Evolutionary conservation across 805 yeast genomes (phyloP).

Genomic region (Wickerhamomyces rabaulensis): DNA sequence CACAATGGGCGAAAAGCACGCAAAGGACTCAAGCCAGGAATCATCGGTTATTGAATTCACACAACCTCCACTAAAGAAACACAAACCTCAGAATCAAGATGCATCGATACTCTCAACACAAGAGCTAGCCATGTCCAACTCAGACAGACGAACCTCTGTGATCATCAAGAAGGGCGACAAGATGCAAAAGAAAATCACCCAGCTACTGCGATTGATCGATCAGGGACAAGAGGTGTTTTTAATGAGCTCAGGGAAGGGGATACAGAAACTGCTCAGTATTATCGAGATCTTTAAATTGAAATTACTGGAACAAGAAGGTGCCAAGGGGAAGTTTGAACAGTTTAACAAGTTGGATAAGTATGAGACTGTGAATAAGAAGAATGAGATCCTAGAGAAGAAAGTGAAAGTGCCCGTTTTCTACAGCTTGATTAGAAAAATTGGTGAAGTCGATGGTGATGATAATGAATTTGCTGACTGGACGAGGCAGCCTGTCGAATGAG

Average conservation of each 20-base stretch:
- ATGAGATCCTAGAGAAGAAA: slow-evolving; percentile 18
- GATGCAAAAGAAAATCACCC: slow-evolving; percentile 14
- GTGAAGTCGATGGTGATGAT: neutral
- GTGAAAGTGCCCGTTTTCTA: slow-evolving; percentile 18
- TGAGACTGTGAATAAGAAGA: slow-evolving; percentile 10
- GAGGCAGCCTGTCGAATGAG: neutral
- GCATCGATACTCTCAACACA: neutral
- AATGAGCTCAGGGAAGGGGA: slow-evolving; percentile 20
- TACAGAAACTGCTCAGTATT: slow-evolving; percentile 19
- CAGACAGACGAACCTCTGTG: neutral
- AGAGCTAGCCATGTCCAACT: neutral
- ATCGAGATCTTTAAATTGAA: slow-evolving; percentile 20
- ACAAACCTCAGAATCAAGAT: neutral
- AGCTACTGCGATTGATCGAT: slow-evolving; percentile 3
- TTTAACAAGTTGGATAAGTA: slow-evolving; percentile 20
- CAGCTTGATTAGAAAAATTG: slow-evolving; percentile 9
- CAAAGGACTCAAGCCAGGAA: neutral
- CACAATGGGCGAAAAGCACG: neutral
- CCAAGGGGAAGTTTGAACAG: slow-evolving; percentile 10
- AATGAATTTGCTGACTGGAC: slow-evolving; percentile 17
- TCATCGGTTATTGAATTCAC: neutral
- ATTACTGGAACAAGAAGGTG: slow-evolving; percentile 3
- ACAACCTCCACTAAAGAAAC: neutral
- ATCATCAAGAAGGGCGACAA: slow-evolving; percentile 21
- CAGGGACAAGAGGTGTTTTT: slow-evolving; percentile 6